Evolutionary conservation across 1,284 basidiomycete genomes (phyloP), one percentile per base, ranked within the genome.

Genomic region (Ceratobasidium sp.): DNA sequence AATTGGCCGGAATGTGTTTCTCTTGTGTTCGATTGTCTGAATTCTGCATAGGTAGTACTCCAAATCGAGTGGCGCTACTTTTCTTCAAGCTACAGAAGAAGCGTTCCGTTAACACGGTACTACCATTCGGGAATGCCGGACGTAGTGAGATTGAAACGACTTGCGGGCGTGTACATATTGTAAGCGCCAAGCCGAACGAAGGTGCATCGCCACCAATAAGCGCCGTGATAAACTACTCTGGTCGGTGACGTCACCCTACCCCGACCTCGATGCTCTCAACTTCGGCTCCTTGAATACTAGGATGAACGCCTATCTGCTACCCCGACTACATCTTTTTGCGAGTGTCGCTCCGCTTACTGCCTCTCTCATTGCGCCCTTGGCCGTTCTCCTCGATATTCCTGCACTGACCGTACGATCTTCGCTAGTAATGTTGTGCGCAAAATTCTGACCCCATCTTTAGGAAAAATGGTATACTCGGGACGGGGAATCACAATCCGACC

Each of bases 321-420:
- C 67, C 14, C 67, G 67, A 14, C n/a, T 74, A 41, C 59, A 65
- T 35, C n/a, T 46, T 10, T 77, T 68, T 60, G 75, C 75, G 20
- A 50, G 46, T n/a, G 38, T 82, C 33, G 81, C 82, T 50, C 86
- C 86, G 0, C 80, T 87, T 5, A 73, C 85, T 7, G 84, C 86
- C 0, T 85, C 86, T 8, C 82, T 86, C 18, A 70, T 85, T 2
- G 86, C 86, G 1, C 86, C 86, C 0, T 77, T 86, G 12, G 82
- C 84, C 1, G 86, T 86, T 6, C 79, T 87, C 27, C 79, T 87
- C 23, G 86, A 87, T 76, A 86, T 87, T n/a, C 86, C 86, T 0
- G 86, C 85, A 0, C 79, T 87, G 20, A 83, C 82, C 2, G 84
- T 85, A 70, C 80, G 83, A 44, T 3, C 14, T 44, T 8, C 20